phyloP scores from a whole-genome alignment of 805 yeast species.

The Hanseniaspora nectarophila region DNA sequence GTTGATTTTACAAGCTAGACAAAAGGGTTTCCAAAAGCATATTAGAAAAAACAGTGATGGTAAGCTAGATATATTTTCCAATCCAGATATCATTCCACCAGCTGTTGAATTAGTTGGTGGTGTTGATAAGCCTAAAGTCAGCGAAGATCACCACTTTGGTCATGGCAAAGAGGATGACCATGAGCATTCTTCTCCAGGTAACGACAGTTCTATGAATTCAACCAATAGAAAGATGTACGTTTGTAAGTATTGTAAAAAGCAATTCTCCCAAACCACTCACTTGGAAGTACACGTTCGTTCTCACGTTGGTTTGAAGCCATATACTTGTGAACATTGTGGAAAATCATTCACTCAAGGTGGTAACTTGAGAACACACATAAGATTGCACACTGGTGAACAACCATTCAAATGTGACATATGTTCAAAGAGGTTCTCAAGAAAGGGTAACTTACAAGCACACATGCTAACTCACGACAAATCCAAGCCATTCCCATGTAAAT shows the following conservation, averaged over 20 bases:
- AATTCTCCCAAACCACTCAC: slow-evolving; percentile 82
- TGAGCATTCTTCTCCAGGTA: background rate
- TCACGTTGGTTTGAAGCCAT: slow-evolving; percentile 79
- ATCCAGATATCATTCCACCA: slow-evolving; percentile 41
- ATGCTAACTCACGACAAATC: slow-evolving; percentile 65
- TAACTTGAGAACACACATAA: slow-evolving; percentile 68
- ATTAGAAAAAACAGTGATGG: slow-evolving; percentile 62
- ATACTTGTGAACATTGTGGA: slow-evolving; percentile 63
- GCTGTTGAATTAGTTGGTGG: slow-evolving; percentile 66
- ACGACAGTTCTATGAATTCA: background rate
- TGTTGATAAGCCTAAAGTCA: slow-evolving; percentile 48
- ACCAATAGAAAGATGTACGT: slow-evolving; percentile 42
- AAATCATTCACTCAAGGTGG: slow-evolving; percentile 86
- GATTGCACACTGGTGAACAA: slow-evolving; percentile 85
- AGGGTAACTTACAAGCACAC: slow-evolving; percentile 88
- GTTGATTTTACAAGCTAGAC: slow-evolving; percentile 82
- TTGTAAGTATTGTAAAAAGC: slow-evolving; percentile 66
- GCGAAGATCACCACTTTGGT: slow-evolving; percentile 15
- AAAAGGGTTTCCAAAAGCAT: slow-evolving; percentile 56
- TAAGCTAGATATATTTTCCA: slow-evolving; percentile 42
- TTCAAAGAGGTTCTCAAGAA: slow-evolving; percentile 66
- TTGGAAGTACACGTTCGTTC: slow-evolving; percentile 79
- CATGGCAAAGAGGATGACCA: background rate
- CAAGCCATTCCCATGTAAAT: slow-evolving; percentile 66
- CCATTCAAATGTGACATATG: slow-evolving; percentile 76